phyloP scores from a whole-genome alignment of 2,329 filamentous ascomycete species.

The Colletotrichum lindemuthianum region DNA sequence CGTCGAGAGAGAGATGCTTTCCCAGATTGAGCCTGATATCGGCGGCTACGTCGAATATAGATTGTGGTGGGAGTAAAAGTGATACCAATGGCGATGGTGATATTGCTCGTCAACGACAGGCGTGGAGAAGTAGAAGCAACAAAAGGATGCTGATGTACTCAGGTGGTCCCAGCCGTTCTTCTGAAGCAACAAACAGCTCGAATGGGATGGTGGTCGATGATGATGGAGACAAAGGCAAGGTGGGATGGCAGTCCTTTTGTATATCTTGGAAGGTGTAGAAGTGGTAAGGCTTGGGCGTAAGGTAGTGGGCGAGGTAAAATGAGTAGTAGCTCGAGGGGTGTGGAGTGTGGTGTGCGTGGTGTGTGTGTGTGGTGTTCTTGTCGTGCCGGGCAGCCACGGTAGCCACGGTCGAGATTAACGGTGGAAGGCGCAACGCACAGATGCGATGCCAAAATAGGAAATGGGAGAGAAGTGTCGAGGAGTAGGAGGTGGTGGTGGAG shows the following conservation, averaged over 20 bases:
- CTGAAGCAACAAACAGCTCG: slow-evolving; percentile 36
- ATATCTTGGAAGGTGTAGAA: slow-evolving; percentile 23
- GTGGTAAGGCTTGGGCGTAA: slow-evolving; percentile 31
- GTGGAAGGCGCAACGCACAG: slow-evolving; percentile 44
- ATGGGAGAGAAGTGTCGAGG: slow-evolving; percentile 48
- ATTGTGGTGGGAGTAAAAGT: not conserved
- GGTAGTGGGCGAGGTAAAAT: slow-evolving; percentile 7
- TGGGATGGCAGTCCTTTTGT: slow-evolving; percentile 37
- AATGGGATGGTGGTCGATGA: slow-evolving; percentile 35
- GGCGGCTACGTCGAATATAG: slow-evolving; percentile 7
- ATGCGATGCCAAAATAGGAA: slow-evolving; percentile 52
- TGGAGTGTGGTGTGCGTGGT: slow-evolving; percentile 30
- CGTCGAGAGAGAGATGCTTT: slow-evolving; percentile 22
- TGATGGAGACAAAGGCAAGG: slow-evolving; percentile 22
- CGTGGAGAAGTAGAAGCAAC: slow-evolving; percentile 25
- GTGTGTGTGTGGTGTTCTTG: slow-evolving; percentile 10
- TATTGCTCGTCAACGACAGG: slow-evolving; percentile 35
- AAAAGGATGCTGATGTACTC: slow-evolving; percentile 31
- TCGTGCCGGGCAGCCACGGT: slow-evolving; percentile 24
- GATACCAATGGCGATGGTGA: not conserved
- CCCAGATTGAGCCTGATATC: slow-evolving; percentile 11
- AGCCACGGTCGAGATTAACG: slow-evolving; percentile 39
- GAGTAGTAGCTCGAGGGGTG: slow-evolving; percentile 1
- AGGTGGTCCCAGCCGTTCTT: slow-evolving; percentile 35
- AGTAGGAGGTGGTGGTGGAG: slow-evolving; percentile 38